phyloP scores from a whole-genome alignment of 345 rosid species.

The Aurinia saxatilis region DNA sequence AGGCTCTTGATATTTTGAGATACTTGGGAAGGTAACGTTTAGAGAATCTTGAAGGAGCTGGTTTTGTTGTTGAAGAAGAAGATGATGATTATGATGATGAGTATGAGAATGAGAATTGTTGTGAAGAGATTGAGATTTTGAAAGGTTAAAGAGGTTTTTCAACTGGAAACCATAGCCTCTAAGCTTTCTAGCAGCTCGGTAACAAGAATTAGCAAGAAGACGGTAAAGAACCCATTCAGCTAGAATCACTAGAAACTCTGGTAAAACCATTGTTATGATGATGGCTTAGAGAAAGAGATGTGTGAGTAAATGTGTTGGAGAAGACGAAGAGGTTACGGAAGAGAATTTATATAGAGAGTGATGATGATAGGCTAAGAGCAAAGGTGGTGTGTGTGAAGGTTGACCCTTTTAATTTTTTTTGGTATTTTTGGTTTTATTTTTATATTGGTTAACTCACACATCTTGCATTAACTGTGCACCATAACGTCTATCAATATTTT shows the following conservation, averaged over 20 bases:
- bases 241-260: slow-evolving; percentile 42
- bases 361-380: slow-evolving; percentile 24
- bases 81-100: slow-evolving; percentile 2
- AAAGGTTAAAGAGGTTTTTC: slow-evolving; percentile 26
- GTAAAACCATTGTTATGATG: slow-evolving; percentile 51
- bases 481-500: neutral
- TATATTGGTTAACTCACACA: slow-evolving; percentile 22
- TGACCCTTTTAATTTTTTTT: slow-evolving; percentile 16
- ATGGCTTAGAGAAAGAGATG: neutral
- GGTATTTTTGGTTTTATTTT: neutral
- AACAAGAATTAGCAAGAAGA: slow-evolving; percentile 53
- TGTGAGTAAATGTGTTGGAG: slow-evolving; percentile 15
- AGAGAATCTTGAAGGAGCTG: neutral
- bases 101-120: slow-evolving; percentile 10
- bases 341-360: slow-evolving; percentile 9
- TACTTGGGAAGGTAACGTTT: slow-evolving; percentile 33
- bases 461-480: slow-evolving; percentile 23
- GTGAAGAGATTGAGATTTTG: slow-evolving; percentile 8
- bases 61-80: neutral
- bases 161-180: slow-evolving; percentile 45
- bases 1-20: slow-evolving; percentile 30
- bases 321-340: slow-evolving; percentile 9
- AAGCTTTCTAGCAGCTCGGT: slow-evolving; percentile 58
- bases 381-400: slow-evolving; percentile 31
- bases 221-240: slow-evolving; percentile 56